Base-by-base conservation (phyloP, 208 protist genomes). In the Acanthamoeba rhysodes region DNA sequence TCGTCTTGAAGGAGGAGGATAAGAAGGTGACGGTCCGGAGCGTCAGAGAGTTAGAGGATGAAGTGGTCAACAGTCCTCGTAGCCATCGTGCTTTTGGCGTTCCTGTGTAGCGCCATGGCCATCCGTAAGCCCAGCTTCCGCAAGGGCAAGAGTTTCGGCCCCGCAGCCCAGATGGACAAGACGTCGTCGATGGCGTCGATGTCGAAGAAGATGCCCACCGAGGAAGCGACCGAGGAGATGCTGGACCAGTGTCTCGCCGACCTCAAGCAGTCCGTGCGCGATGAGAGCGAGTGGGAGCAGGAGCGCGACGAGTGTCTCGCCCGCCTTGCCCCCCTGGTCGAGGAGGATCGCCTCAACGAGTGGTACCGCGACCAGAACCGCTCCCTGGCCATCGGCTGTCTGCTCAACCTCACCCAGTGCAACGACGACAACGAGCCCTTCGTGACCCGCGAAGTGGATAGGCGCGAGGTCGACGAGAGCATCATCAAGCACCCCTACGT, bases 381-480 rank as follows among this genome's bases (percentile, higher is more conserved):
- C 66, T 37, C n/a, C n/a, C 66, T 9, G 9, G 66, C 66, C n/a
- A 72, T 37, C 14, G 7, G 16, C n/a, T 72, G 66, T 18, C 66
- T 72, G 7, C 18, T 10, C 9, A 37, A 12, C n/a, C n/a, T 72
- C 66, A 72, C 66, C 2, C 6, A 10, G n/a, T 72, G 66, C 20
- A 72, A 72, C 66, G 66, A 72, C 29, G 66, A 72, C 0, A 72
- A 72, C 14, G n/a, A 72, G 66, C n/a, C 29, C 9, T 2, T 37
- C 9, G 34, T n/a, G 4, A 4, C 0, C 29, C n/a, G 8, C 0
- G 10, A 7, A 0, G 7, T 1, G 0, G 10, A 1, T n/a, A 2
- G 20, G n/a, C 66, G 66, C n/a, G n/a, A 72, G 66, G n/a, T 72
- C n/a, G 29, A 72, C 29, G 66, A 72, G n/a, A 37, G 6, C n/a